A percentile compares a stretch with the other conserved stretches of the same genome.
Conservation (phyloP, 2,329 filamentous ascomycete genomes). For the Alternaria ethzedia region DNA sequence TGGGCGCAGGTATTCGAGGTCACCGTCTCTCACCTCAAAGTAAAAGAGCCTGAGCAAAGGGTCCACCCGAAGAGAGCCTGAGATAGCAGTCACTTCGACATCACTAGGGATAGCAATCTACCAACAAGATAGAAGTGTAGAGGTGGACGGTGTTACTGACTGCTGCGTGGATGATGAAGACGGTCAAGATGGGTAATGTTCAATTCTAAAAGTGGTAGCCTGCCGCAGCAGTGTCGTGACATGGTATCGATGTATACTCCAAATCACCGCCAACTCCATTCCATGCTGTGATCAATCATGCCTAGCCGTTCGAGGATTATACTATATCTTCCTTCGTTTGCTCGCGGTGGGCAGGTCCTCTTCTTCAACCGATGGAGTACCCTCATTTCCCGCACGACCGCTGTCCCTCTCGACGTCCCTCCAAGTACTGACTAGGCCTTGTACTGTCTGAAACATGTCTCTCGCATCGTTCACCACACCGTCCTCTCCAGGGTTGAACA, state of each 20-base stretch:
- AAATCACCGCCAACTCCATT: not conserved
- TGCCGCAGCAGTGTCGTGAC: not conserved
- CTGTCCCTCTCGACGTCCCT: conserved; percentile 68
- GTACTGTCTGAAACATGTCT: conserved; percentile 88
- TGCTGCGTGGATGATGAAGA: not conserved
- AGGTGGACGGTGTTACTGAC: not conserved
- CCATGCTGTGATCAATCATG: not conserved
- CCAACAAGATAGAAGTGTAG: not conserved
- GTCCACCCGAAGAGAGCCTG: not conserved
- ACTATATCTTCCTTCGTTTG: conserved; percentile 42
- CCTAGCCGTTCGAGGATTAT: conserved; percentile 4
- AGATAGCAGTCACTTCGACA: not conserved
- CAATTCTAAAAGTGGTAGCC: not conserved
- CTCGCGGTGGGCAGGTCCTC: conserved; percentile 29
- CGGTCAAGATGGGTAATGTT: not conserved
- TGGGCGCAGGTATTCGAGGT: not conserved
- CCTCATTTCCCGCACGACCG: conserved; percentile 35
- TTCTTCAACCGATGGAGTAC: conserved; percentile 35
- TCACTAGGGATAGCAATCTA: not conserved
- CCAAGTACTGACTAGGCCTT: conserved; percentile 77
- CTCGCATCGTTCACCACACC: conserved; percentile 86
- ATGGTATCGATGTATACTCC: not conserved
- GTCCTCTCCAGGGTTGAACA: conserved; percentile 96
- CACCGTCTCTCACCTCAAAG: not conserved
- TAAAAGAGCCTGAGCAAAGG: not conserved